Base-by-base conservation (phyloP, 768 basidiomycete species). In the Lentinula raphanica region DNA sequence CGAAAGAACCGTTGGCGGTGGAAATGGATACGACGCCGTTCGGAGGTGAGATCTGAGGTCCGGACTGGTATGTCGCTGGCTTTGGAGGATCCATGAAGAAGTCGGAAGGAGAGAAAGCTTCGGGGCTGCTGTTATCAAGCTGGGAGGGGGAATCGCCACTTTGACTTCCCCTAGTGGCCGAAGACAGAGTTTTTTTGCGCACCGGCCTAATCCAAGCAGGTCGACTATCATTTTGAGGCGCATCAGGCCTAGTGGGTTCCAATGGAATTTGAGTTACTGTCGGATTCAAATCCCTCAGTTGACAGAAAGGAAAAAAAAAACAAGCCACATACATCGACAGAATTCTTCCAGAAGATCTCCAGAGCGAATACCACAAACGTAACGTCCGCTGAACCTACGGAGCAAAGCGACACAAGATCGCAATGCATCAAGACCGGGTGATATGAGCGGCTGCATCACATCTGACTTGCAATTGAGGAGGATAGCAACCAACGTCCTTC, bases 281-380 rank as follows among this genome's bases (percentile, higher is more conserved):
- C 19, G 51, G 12, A 40, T 44, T 15, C 17, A 25, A 48, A 46
- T 7, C 31, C n/a, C 36, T 57, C 56, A 60, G 19, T 28, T 38
- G 55, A 36, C 36, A 17, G 32, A 63, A 48, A 23, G 28, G 42
- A 31, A 27, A 38, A 49, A 45, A 60, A 54, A n/a, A 15, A 11
- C n/a, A 36, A 40, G 28, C 15, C 25, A 76, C 76, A 70, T 61
- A 88, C 92, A 72, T 69, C 94, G 85, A 74, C 94, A 96, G 70
- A 95, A 94, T 70, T 96, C 94, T 67, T 96, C 94, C 81, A 97
- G 88, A 42, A 96, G 79, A 71, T 96, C 94, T 28, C 93, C 92
- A 46, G 90, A 92, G 53, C 94, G 78, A 42, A 93, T 82, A 1
- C 94, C 94, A 67, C 94, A 96, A 21, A 96, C 84, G 73, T 97